Evolutionary conservation across 2,329 filamentous ascomycete species (phyloP), one percentile per base, ranked within the genome.

Genomic region (Talaromyces marneffei): DNA sequence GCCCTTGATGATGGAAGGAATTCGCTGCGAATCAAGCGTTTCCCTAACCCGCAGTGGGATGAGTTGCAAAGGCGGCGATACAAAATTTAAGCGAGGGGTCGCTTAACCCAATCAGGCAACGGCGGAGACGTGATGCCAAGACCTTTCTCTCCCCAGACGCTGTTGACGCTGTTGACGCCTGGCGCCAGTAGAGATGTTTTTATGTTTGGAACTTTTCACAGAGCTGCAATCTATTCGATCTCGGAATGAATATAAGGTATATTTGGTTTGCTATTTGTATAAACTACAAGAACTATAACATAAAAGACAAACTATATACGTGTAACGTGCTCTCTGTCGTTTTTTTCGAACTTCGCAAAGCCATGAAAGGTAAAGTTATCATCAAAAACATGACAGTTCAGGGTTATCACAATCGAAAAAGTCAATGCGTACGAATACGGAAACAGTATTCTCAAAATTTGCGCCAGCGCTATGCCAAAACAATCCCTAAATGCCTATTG

Each of bases 41-140:
- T 40, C 52, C 33, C 66, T 70, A 63, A 65, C 66, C 66, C 63
- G 62, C 62, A 66, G 69, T 66, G 67, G 67, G 68, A 67, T 68
- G 63, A 60, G 52, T 63, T 66, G 67, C 62, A 66, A 63, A 66
- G 60, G 72, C 73, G 71, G 68, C 72, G 74, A 71, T 71, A 75
- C 72, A 73, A 77, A 77, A 75, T 76, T 76, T 77, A 77, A 77
- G 75, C 75, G 75, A 77, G 75, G 64, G 64, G 65, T 66, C 69
- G 68, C 71, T 72, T 74, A 73, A 69, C 72, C 69, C 25, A 27
- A 71, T 75, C 57, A 31, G 70, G 74, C 56, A 69, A 64, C 27
- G 48, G 31, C 42, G 33, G 16, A 46, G 37, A 20, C 40, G 5
- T 9, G 2, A 16, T 50, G 54, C 55, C 56, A 62, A 59, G 54